Percentiles rank a stretch among this genome's conserved stretches.
Conservation (phyloP, 2,329 filamentous ascomycete genomes). For the Penicillium sp. region DNA sequence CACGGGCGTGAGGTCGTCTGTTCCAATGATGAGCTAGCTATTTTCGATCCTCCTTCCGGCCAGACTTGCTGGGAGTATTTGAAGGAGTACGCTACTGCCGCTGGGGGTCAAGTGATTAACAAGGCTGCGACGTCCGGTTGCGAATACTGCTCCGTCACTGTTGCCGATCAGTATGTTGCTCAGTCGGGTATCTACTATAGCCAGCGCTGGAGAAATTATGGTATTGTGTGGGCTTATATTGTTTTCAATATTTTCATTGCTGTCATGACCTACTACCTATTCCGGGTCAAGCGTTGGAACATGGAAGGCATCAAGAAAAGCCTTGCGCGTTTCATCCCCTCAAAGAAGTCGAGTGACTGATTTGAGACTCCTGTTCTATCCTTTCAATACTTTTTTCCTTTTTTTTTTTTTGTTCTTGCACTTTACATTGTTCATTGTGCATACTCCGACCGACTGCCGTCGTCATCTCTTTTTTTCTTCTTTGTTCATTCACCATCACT, state of each 20-base stretch:
- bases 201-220: slow-evolving; percentile 69
- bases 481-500: background rate
- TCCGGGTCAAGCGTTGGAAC: slow-evolving; percentile 30
- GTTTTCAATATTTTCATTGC: slow-evolving; percentile 57
- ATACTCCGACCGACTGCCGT: background rate
- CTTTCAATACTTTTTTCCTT: background rate
- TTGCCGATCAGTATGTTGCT: slow-evolving; percentile 41
- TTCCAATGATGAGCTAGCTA: slow-evolving; percentile 66
- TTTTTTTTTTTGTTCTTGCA: too few relatives aligned
- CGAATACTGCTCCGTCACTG: slow-evolving; percentile 44
- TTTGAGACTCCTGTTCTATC: background rate
- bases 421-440: background rate
- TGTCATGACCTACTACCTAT: slow-evolving; percentile 44
- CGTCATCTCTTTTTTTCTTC: background rate
- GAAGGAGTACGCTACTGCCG: slow-evolving; percentile 45
- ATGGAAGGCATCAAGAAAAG: slow-evolving; percentile 15
- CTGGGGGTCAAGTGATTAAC: slow-evolving; percentile 58
- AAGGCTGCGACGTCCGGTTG: slow-evolving; percentile 52
- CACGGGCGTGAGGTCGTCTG: slow-evolving; percentile 67
- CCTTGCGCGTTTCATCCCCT: slow-evolving; percentile 7
- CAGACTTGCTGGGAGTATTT: slow-evolving; percentile 64
- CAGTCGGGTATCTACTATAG: slow-evolving; percentile 51
- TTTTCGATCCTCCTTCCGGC: slow-evolving; percentile 60
- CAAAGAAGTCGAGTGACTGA: slow-evolving; percentile 8
- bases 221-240: slow-evolving; percentile 60